A percentile compares a stretch with the other conserved stretches of the same genome.
Evolutionary conservation across 1,139 yeast species (phyloP).

Genomic region (Saccharomyces hybrid): DNA sequence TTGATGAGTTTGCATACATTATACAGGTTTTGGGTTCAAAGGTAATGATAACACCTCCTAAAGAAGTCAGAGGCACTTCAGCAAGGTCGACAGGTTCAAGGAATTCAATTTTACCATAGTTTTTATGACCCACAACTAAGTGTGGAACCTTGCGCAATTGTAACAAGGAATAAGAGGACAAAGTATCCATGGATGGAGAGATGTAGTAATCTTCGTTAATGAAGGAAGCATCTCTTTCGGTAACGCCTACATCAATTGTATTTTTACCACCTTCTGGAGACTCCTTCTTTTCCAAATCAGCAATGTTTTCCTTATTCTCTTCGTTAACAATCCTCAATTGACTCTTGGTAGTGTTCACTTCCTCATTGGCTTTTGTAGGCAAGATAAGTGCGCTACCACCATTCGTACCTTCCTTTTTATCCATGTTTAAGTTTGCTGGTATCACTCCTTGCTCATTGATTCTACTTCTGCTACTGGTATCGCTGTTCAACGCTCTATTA

Average conservation of each 20-base stretch:
- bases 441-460: not conserved
- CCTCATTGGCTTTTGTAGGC: not conserved
- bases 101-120: constrained; percentile 72
- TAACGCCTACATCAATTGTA: not conserved
- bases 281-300: constrained; percentile 1
- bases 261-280: constrained; percentile 3
- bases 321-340: not conserved
- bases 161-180: constrained; percentile 50
- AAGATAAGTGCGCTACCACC: not conserved
- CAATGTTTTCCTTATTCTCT: not conserved
- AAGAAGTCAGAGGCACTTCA: constrained; percentile 49
- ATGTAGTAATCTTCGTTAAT: constrained; percentile 80
- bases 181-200: constrained; percentile 62
- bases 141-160: constrained; percentile 58
- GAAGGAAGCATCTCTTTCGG: constrained; percentile 35
- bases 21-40: constrained; percentile 57
- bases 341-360: not conserved
- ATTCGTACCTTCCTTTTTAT: not conserved
- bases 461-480: not conserved
- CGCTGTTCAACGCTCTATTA: constrained; percentile 8
- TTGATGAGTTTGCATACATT: constrained; percentile 63
- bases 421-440: not conserved
- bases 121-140: constrained; percentile 73
- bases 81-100: constrained; percentile 78
- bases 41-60: constrained; percentile 57